These are phyloP conservation scores for Scenedesmus sp. DNA, from an alignment of 163 green algal species.

Conservation along the genomic window DNA sequence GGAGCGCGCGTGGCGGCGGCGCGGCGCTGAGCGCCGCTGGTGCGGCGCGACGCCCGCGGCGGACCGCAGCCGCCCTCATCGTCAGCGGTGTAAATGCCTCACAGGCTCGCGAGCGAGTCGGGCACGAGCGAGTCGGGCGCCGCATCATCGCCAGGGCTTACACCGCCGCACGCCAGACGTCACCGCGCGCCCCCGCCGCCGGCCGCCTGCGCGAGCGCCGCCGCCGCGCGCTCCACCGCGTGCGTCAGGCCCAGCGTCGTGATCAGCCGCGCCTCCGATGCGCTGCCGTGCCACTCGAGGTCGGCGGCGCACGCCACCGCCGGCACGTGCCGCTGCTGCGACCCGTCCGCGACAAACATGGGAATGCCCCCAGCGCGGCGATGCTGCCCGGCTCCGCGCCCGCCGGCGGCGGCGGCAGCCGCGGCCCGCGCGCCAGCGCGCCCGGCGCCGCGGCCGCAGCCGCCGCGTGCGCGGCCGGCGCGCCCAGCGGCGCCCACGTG, in stretches of 20 bases:
- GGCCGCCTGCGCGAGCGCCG: slow-evolving; percentile 15
- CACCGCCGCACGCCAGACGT: no score
- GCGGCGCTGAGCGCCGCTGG: no score
- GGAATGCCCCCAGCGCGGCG: neutral
- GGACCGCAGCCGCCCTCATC: no score
- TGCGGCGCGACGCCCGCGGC: no score
- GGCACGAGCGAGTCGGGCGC: no score
- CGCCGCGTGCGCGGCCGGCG: slow-evolving; percentile 12
- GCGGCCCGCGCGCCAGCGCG: no score
- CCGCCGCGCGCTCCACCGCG: slow-evolving; percentile 17
- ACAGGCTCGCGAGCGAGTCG: no score
- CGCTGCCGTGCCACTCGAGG: slow-evolving; percentile 19
- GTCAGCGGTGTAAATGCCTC: no score
- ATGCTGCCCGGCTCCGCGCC: neutral
- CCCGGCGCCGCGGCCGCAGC: slow-evolving; percentile 4
- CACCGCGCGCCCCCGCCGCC: neutral
- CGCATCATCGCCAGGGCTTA: no score
- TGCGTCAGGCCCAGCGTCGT: slow-evolving; percentile 7
- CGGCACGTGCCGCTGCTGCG: slow-evolving; percentile 6
- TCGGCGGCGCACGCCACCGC: neutral
- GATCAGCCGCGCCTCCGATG: slow-evolving; percentile 15
- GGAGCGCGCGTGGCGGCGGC: no score
- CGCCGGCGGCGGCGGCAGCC: neutral
- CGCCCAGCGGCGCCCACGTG: slow-evolving; percentile 24
- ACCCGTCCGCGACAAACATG: neutral